phyloP scores from a whole-genome alignment of 192 early-diverging fungal species.

The Backusella australiensis region DNA sequence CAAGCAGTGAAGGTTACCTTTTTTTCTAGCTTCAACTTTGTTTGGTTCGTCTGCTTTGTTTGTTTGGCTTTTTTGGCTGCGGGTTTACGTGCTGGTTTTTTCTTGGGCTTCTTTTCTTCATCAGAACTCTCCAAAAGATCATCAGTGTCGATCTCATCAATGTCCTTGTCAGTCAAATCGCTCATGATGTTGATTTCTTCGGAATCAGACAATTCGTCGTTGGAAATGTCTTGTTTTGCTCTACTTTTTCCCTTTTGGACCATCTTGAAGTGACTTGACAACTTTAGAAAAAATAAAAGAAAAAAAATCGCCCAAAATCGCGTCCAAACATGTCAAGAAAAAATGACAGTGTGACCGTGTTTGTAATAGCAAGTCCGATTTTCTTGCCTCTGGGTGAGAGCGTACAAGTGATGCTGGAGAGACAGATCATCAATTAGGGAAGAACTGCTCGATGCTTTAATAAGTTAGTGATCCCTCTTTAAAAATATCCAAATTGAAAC shows the following conservation, averaged over 20 bases:
- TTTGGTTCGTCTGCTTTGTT: conserved; percentile 9
- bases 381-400: too few relatives aligned
- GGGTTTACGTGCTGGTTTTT: conserved; percentile 12
- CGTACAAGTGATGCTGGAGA: too few relatives aligned
- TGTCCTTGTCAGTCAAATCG: neutral
- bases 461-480: too few relatives aligned
- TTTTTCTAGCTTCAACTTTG: neutral
- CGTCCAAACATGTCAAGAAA: neutral
- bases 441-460: too few relatives aligned
- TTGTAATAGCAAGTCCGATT: too few relatives aligned
- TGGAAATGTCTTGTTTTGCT: neutral
- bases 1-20: neutral
- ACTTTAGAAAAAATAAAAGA: neutral
- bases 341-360: neutral
- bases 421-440: too few relatives aligned
- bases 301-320: neutral
- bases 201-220: neutral
- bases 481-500: too few relatives aligned
- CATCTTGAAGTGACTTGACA: neutral
- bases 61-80: conserved; percentile 14
- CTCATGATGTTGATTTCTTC: conserved; percentile 9
- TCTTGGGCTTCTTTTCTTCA: conserved; percentile 1
- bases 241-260: neutral
- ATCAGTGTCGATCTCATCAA: conserved; percentile 17
- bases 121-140: conserved; percentile 22